phyloP scores from a whole-genome alignment of 1,284 basidiomycete species.

The Malassezia slooffiae region DNA sequence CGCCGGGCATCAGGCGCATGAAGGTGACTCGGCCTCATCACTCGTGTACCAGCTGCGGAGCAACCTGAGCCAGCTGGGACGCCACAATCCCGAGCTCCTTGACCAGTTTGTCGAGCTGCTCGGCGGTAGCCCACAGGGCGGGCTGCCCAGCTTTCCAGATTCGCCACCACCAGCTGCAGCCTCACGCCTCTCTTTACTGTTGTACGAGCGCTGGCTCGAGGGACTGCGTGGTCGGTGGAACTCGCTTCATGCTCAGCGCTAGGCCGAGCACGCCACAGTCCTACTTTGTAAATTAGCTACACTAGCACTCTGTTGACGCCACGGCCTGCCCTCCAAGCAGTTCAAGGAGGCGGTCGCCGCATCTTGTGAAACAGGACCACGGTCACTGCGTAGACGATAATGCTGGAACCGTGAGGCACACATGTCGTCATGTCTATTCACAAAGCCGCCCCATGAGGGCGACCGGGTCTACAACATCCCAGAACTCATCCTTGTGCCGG shows the following conservation, averaged over 20 bases:
- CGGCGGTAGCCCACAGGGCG: background rate
- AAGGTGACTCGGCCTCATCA: slow-evolving; percentile 15
- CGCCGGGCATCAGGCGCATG: slow-evolving; percentile 18
- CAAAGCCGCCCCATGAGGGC: slow-evolving; percentile 28
- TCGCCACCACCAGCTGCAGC: slow-evolving; percentile 12
- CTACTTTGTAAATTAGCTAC: no score
- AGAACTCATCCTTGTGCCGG: slow-evolving; percentile 33
- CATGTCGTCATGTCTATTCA: slow-evolving; percentile 16
- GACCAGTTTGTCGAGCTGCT: slow-evolving; percentile 11
- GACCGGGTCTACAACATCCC: slow-evolving; percentile 40
- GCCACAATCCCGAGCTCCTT: slow-evolving; percentile 6
- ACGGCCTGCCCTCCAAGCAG: no score
- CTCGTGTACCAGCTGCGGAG: slow-evolving; percentile 13
- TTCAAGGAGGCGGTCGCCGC: no score
- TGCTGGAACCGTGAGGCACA: no score
- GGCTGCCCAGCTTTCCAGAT: slow-evolving; percentile 16
- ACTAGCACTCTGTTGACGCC: no score
- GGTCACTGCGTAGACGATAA: no score
- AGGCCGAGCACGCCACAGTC: no score
- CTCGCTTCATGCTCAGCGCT: slow-evolving; percentile 8
- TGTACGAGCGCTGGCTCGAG: slow-evolving; percentile 91
- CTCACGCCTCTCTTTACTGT: slow-evolving; percentile 74
- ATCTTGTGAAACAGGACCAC: no score
- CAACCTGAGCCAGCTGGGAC: slow-evolving; percentile 10
- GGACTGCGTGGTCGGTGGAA: slow-evolving; percentile 53